Base-by-base conservation (phyloP, 2,329 filamentous ascomycete genomes). In the Arthrinium phaeospermum region DNA sequence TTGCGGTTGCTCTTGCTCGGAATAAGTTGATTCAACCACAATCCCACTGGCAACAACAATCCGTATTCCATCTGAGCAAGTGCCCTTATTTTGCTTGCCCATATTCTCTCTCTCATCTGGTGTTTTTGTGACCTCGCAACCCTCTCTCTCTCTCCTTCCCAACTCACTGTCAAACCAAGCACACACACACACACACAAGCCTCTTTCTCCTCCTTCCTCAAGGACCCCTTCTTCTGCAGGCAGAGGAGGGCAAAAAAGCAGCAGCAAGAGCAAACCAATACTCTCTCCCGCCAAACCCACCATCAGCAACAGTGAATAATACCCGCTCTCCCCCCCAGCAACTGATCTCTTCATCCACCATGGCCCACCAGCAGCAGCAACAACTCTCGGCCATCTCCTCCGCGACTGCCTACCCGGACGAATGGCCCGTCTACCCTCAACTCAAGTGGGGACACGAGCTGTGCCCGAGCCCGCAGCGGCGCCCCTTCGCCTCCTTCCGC, bases 361-460 rank as follows among this genome's bases (percentile, higher is more conserved):
- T 76, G 57, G 57, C 34, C 34, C 34, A 64, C 7, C 34, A 51
- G 12, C 49, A 51, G n/a, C 41, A 76, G 72, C 68, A 70, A 45
- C 57, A 64, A 14, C 57, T 19, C 10, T 22, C 19, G 6, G 5
- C 34, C 5, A 3, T 19, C 10, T 22, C 19, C 19, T n/a, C 34
- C 5, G 10, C 57, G 2, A 19, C 22, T 24, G 47, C 24, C 68
- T 27, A 51, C 47, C 8, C 24, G 24, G 24, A 70, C 68, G 30
- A 70, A 24, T 70, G 68, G 68, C 68, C 68, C 14, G 34, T 27
- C 46, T 70, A 70, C 34, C 68, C 47, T 0, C 19, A 41, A 16
- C 34, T 53, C 45, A 24, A 24, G 7, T 53, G 49, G 45, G 68
- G 68, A 49, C 46, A 70, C 47, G 30, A 70, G 14, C 68, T 70